Evolutionary conservation across 345 rosid genomes (phyloP), one percentile per base, ranked within the genome.

Genomic region (Streptanthus diversifolius): DNA sequence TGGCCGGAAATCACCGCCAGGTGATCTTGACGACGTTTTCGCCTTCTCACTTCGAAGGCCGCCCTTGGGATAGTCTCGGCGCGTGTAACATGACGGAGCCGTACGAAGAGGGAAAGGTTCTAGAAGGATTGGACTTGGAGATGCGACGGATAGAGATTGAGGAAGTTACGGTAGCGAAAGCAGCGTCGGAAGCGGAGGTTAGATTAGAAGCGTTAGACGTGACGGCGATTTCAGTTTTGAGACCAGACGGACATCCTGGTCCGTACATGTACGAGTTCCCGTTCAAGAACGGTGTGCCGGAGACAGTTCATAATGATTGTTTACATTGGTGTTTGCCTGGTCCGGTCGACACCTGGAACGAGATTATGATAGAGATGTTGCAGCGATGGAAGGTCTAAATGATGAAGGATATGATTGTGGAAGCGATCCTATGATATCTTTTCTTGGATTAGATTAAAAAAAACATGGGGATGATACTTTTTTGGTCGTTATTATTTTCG

Each of bases 271-370:
- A 90, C 61, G 84, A 87, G 12, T 80, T 77, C 57, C 99, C 99
- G 2, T 95, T 89, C 57, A 91, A 87, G 5, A 77, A 87, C 53
- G 98, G 96, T 9, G 80, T 85, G 13, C 78, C 77, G 51, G 91
- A 91, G 73, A 87, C 73, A 24, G 93, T 91, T 22, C 97, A 85
- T 49, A 95, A 95, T 66, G 99, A 95, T 70, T 95, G 99, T 74
- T 85, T 95, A 5, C 99, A 91, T 66, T 95, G 99, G 99, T 95
- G 99, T 76, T 73, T 95, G 55, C 99, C 99, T 13, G 99, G 97
- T 53, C 91, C 97, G 8, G 70, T 95, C 1, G 99, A 95, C 77
- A 86, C 97, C 14, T 95, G 99, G 97, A 95, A 91, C 72, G 86
- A 87, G 81, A 89, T 93, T 62, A 63, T 91, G 65, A 66, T 93